These are phyloP conservation scores for Thelephora aurantiotincta DNA, from an alignment of 768 basidiomycete genomes.

Conservation along the genomic window DNA sequence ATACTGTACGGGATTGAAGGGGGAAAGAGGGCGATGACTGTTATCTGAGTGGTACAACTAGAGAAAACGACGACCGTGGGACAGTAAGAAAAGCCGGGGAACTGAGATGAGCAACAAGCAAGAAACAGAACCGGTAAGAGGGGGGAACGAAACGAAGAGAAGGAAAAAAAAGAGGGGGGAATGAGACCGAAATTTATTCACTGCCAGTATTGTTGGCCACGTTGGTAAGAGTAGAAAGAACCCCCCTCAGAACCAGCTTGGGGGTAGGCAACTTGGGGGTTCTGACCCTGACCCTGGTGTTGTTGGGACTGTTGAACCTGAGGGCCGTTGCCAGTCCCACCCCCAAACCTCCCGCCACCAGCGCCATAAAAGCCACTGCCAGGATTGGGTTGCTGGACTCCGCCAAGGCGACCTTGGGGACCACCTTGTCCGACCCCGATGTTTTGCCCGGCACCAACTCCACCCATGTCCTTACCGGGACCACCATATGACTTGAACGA, in stretches of 20 bases:
- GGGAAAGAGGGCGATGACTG: not conserved
- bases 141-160: conserved; percentile 9
- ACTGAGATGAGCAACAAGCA: conserved; percentile 2
- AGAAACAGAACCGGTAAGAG: conserved; percentile 4
- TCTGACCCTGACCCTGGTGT: conserved; percentile 22
- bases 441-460: conserved; percentile 29
- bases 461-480: conserved; percentile 34
- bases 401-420: conserved; percentile 24
- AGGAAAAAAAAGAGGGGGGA: conserved; percentile 9
- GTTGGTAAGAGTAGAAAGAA: conserved; percentile 58
- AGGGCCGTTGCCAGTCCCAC: conserved; percentile 23
- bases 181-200: conserved; percentile 5
- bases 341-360: conserved; percentile 22
- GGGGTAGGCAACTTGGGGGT: conserved; percentile 44
- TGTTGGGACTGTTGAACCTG: conserved; percentile 34
- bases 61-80: conserved; percentile 1
- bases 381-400: conserved; percentile 27
- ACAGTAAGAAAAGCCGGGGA: not conserved
- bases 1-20: not conserved
- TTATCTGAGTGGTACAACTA: not conserved
- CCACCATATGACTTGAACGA: conserved; percentile 62
- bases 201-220: conserved; percentile 49
- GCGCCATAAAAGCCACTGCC: conserved; percentile 31
- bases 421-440: conserved; percentile 26
- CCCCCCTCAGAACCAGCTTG: conserved; percentile 49